Evolutionary conservation across 2,329 filamentous ascomycete species (phyloP).

Genomic region (Apiospora sp.): DNA sequence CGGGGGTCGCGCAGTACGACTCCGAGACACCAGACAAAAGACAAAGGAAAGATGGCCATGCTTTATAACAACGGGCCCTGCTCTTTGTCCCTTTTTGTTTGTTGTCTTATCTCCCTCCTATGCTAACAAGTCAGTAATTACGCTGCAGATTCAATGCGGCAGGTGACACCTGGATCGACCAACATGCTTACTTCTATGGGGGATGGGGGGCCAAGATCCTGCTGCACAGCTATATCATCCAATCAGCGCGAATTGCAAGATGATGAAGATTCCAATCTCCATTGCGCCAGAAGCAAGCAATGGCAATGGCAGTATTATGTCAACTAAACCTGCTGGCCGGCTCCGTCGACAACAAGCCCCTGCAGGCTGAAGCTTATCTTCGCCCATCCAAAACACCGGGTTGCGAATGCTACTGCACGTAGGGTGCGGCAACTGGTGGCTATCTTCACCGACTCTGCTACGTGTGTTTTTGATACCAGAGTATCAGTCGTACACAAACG

Average conservation of each 20-base stretch:
- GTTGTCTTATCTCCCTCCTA: constrained; percentile 6
- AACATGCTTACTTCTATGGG: neutral
- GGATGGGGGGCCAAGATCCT: constrained; percentile 6
- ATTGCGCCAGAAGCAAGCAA: neutral
- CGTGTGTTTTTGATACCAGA: neutral
- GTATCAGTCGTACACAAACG: neutral
- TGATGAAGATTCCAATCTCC: constrained; percentile 5
- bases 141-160: constrained; percentile 11
- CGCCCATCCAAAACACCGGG: constrained; percentile 1
- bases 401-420: neutral
- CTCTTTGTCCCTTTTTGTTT: neutral
- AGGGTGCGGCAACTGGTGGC: neutral
- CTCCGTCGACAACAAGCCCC: neutral
- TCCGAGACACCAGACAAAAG: constrained; percentile 11
- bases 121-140: neutral
- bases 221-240: neutral
- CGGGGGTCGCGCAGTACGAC: neutral
- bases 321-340: constrained; percentile 3
- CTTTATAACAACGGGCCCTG: neutral
- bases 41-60: neutral
- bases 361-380: constrained; percentile 11
- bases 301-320: neutral
- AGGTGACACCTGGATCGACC: constrained; percentile 12
- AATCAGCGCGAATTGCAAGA: neutral
- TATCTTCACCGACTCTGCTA: constrained; percentile 1